A percentile compares a stretch with the other conserved stretches of the same genome.
phyloP scores from a whole-genome alignment of 1,139 yeast species.

The Pneumocystis sp. region DNA sequence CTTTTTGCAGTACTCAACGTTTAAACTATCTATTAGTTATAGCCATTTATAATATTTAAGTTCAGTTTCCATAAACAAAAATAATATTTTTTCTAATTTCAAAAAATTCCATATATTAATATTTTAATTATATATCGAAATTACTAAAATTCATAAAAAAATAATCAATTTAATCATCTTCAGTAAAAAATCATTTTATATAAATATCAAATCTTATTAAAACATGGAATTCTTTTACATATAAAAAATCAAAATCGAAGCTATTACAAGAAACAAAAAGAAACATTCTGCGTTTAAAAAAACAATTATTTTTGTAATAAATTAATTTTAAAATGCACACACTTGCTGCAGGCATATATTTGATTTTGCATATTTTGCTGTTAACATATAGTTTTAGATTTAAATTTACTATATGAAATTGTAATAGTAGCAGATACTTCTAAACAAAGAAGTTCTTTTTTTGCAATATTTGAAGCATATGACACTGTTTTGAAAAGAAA shows the following conservation, averaged over 20 bases:
- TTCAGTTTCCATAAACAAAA: background rate
- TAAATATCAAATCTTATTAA: background rate
- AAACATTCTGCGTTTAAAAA: background rate
- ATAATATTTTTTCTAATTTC: background rate
- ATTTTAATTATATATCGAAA: background rate
- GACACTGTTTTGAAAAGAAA: constrained; percentile 3
- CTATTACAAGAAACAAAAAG: background rate
- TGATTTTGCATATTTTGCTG: background rate
- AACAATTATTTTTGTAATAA: background rate
- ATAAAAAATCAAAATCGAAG: background rate
- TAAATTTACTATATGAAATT: background rate
- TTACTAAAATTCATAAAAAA: background rate
- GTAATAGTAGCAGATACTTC: background rate
- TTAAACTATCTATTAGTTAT: background rate
- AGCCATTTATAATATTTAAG: background rate
- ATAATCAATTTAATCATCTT: background rate
- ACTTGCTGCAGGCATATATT: background rate
- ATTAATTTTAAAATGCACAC: background rate
- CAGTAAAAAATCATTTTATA: background rate
- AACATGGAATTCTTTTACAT: background rate
- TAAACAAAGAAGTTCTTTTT: constrained; percentile 1
- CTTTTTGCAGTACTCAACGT: background rate
- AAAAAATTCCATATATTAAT: background rate
- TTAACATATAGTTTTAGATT: background rate
- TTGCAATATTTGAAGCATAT: constrained; percentile 6